phyloP scores from a whole-genome alignment of 345 rosid species.

The Heritiera littoralis region DNA sequence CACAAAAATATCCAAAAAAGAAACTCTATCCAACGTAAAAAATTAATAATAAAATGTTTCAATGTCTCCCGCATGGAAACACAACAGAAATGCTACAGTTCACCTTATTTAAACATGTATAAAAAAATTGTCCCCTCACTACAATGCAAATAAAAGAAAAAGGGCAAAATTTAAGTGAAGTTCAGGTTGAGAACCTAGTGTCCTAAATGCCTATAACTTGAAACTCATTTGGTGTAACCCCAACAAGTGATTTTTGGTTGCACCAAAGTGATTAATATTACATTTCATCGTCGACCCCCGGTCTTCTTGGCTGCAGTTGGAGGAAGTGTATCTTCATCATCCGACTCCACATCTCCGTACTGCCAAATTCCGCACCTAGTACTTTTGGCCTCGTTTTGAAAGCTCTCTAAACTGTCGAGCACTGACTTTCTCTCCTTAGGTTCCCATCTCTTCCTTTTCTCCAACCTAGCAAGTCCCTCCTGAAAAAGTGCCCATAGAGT shows the following conservation, averaged over 20 bases:
- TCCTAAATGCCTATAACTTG: conserved; percentile 4
- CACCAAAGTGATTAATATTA: not conserved
- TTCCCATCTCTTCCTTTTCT: conserved; percentile 82
- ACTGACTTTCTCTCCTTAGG: conserved; percentile 60
- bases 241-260: not conserved
- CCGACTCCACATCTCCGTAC: conserved; percentile 90
- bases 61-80: not conserved
- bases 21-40: not conserved
- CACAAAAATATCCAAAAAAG: not conserved
- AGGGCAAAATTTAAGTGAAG: not conserved
- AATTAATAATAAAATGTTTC: not conserved
- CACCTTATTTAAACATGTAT: conserved; percentile 14
- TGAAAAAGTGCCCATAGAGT: conserved; percentile 28
- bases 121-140: not conserved
- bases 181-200: not conserved
- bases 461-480: conserved; percentile 96
- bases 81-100: not conserved
- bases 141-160: not conserved
- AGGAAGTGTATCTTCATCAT: conserved; percentile 78
- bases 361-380: conserved; percentile 82
- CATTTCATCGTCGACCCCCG: conserved; percentile 67
- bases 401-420: conserved; percentile 70
- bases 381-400: conserved; percentile 77
- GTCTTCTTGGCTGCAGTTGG: conserved; percentile 48
- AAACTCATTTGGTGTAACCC: not conserved